Evolutionary conservation across 2,329 filamentous ascomycete genomes (phyloP), one percentile per base, ranked within the genome.

Genomic region (Neonectria ditissima): DNA sequence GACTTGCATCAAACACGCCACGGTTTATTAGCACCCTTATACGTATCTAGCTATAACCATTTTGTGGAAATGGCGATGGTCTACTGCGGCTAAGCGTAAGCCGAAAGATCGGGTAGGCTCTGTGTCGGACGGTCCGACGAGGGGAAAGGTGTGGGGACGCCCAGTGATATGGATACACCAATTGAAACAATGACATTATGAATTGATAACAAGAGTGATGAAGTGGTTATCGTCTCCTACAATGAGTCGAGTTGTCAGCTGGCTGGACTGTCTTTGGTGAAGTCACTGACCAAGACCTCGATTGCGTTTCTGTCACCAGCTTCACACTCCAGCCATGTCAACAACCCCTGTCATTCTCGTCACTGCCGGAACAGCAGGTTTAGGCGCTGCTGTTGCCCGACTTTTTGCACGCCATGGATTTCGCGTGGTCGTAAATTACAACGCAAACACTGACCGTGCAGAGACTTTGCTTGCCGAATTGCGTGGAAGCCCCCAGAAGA

Each of bases 361-460:
- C 22, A 86, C 83, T 0, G 84, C 83, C n/a, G 81, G 82, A 24
- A 83, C 79, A 44, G 83, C 92, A 68, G 92, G 92, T 2, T 85
- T 95, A 28, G 92, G 92, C 34, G 92, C 91, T 45, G 82, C 89
- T 4, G 84, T 92, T 3, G 86, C 85, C 43, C 84, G 86, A 58
- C 87, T 89, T 30, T 92, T 94, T 70, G 91, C 91, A 8, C 79
- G 83, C 24, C 83, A 90, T 70, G 91, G 91, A 47, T 87, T 86
- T 74, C 89, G 91, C 60, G 81, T 95, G 8, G 87, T 88, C 9
- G 86, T 96, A 74, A 95, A 94, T 79, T 95, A 93, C 78, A 83
- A 85, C 77, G 86, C 84, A 65, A 89, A 87, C 75, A 76, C 81
- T 34, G 83, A 84, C 18, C 83, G 87, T 2, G 92, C 92, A 5